Conservation (phyloP, 2,329 filamentous ascomycete genomes). For the Orbilia blumenaviensis region DNA sequence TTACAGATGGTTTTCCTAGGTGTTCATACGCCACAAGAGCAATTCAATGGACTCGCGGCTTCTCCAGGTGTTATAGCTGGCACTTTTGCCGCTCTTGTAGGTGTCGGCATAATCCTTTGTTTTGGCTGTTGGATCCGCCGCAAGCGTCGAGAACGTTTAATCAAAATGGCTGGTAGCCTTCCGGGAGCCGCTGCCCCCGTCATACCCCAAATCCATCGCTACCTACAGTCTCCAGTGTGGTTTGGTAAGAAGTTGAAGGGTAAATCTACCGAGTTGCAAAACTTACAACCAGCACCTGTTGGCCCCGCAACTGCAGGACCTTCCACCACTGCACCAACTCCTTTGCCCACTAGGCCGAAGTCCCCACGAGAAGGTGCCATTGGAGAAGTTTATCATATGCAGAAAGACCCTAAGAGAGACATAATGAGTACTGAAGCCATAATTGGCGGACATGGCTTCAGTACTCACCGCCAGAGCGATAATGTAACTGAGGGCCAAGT, state of each 20-base stretch:
- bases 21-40: slow-evolving; percentile 20
- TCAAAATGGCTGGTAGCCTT: background rate
- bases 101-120: slow-evolving; percentile 19
- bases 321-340: background rate
- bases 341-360: background rate
- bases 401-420: slow-evolving; percentile 5
- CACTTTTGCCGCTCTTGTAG: slow-evolving; percentile 24
- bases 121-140: slow-evolving; percentile 8
- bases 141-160: slow-evolving; percentile 2
- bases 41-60: slow-evolving; percentile 45
- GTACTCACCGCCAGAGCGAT: background rate
- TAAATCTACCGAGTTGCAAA: slow-evolving; percentile 13
- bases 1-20: slow-evolving; percentile 17
- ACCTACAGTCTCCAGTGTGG: slow-evolving; percentile 28
- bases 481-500: no score
- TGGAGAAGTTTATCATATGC: background rate
- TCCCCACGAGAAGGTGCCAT: background rate
- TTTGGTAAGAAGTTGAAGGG: background rate
- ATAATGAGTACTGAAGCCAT: slow-evolving; percentile 8
- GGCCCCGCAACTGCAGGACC: background rate
- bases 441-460: background rate
- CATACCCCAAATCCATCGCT: background rate
- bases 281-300: background rate
- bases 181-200: background rate
- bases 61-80: slow-evolving; percentile 31